Base-by-base conservation (phyloP, 73 alveolate species). In the Paramecium primaurelia region DNA sequence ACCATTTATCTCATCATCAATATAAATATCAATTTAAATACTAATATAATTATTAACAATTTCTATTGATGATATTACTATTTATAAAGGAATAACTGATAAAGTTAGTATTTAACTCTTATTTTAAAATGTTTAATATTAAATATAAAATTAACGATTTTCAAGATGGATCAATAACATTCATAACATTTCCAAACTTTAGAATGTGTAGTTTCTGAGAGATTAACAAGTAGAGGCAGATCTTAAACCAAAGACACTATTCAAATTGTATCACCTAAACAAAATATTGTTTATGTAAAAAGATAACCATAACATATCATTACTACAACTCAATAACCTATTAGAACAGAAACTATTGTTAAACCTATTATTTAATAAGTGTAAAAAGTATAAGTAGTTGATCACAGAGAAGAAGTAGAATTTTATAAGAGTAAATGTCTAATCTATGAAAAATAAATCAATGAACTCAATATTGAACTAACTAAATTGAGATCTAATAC, bases 181-280 rank as follows among this genome's bases (percentile, higher is more conserved):
- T 32, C 14, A n/a, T 64, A 64, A 32, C 25, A 28, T 25, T 80
- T 80, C 49, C 77, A 80, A 45, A 45, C 91, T 3, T 20, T 80
- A 40, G 91, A 80, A 49, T 80, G 91, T 47, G 91, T 80, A 0
- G 45, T 80, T 6, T 80, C 91, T 25, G 91, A 80, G 1, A 80
- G 91, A 49, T 10, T 38, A 10, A 34, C 58, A 30, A 47, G 18
- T 9, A 80, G 91, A 49, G 73, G 91, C 16, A 80, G 91, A 80
- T 80, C 91, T 14, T 80, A 34, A 80, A 32, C 47, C 9, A 80
- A 80, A 8, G 91, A 80, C 6, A 44, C 51, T 26, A 26, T 25
- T 14, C n/a, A 80, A 28, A 28, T 80, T 5, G n/a, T 80, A 12
- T 80, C 91, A n/a, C 91, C 91, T 11, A 80, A 80, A 80, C 30